Conservation (phyloP, 257 asterid genomes). For the Catharanthus roseus region DNA sequence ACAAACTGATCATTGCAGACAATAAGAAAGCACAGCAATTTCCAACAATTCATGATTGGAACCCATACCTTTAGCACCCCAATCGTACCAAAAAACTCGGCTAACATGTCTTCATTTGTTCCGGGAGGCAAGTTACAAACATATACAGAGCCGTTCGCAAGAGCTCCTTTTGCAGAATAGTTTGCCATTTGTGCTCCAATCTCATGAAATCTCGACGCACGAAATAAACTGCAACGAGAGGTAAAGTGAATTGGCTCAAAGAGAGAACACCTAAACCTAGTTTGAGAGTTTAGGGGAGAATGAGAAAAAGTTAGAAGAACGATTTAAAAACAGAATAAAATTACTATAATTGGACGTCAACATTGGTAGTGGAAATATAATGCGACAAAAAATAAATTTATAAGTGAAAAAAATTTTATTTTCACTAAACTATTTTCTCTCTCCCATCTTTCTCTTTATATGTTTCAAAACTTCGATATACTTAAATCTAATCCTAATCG, state of each 20-base stretch:
- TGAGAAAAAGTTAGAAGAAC: too few relatives aligned
- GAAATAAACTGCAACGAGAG: constrained; percentile 10
- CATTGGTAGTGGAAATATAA: too few relatives aligned
- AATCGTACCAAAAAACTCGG: constrained; percentile 91
- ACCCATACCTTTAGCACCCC: constrained; percentile 88
- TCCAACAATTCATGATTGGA: constrained; percentile 18
- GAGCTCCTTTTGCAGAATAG: constrained; percentile 58
- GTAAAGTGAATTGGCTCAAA: background rate
- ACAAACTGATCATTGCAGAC: background rate
- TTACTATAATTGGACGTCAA: too few relatives aligned
- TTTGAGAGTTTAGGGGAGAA: too few relatives aligned
- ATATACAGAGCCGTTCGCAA: constrained; percentile 74
- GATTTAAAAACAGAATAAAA: too few relatives aligned
- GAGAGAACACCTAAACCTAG: too few relatives aligned
- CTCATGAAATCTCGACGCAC: constrained; percentile 36
- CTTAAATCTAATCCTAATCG: too few relatives aligned
- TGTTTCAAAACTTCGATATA: too few relatives aligned
- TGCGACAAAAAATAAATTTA: too few relatives aligned
- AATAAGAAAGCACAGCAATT: background rate
- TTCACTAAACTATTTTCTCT: too few relatives aligned
- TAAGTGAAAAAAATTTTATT: too few relatives aligned
- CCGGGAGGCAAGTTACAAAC: constrained; percentile 91
- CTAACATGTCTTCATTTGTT: constrained; percentile 87
- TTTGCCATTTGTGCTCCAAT: constrained; percentile 60
- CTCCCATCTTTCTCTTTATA: too few relatives aligned